Conservation (phyloP, 257 asterid species). For the Solanum sitiens region DNA sequence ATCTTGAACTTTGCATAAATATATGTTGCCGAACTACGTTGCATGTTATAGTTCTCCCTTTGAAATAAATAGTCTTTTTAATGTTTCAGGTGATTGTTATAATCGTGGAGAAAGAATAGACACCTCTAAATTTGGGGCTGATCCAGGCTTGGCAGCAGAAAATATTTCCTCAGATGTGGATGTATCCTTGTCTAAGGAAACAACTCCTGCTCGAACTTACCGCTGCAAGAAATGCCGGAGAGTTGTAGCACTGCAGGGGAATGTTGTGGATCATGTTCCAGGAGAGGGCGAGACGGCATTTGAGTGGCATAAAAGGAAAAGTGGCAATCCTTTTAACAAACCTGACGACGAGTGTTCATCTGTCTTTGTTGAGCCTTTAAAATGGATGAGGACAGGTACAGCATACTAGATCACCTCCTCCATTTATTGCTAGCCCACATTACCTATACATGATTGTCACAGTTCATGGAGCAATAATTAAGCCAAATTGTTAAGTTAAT, state of each 20-base stretch:
- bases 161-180: constrained; percentile 30
- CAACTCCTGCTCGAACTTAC: constrained; percentile 35
- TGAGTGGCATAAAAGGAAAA: constrained; percentile 82
- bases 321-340: constrained; percentile 51
- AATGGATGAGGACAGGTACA: constrained; percentile 89
- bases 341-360: constrained; percentile 70
- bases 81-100: constrained; percentile 62
- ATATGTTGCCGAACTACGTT: background rate
- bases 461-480: background rate
- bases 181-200: constrained; percentile 21
- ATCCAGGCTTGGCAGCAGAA: constrained; percentile 63
- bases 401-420: background rate
- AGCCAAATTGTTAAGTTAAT: background rate
- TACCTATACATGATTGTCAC: background rate
- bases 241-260: constrained; percentile 65
- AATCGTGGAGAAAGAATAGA: constrained; percentile 89
- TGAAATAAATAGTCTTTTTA: background rate
- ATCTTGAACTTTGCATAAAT: background rate
- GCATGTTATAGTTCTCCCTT: background rate
- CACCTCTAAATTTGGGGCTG: constrained; percentile 62
- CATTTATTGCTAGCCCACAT: background rate
- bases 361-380: constrained; percentile 89
- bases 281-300: constrained; percentile 91
- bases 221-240: constrained; percentile 96
- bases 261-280: constrained; percentile 79